Evolutionary conservation across 495 filamentous ascomycete genomes (phyloP).

Genomic region (Cetradonia linearis): DNA sequence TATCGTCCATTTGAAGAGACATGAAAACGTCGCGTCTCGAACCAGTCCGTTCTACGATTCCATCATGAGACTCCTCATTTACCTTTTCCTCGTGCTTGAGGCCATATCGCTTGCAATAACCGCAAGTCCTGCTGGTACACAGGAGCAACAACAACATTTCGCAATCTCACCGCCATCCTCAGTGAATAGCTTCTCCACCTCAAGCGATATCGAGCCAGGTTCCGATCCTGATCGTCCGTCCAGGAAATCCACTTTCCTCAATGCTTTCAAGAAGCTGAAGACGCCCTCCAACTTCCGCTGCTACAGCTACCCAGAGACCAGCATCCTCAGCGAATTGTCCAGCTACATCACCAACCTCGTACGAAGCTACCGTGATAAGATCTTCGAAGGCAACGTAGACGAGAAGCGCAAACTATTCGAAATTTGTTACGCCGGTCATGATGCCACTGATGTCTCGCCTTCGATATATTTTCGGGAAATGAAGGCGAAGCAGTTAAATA

Average conservation of each 20-base stretch:
- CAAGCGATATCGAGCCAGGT: conserved; percentile 10
- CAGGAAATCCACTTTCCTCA: conserved; percentile 9
- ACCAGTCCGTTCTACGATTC: no score
- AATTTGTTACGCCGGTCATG: conserved; percentile 14
- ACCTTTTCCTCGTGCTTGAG: conserved; percentile 9
- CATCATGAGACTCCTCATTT: conserved; percentile 11
- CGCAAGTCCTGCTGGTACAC: neutral
- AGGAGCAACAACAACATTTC: conserved; percentile 13
- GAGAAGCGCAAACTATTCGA: conserved; percentile 7
- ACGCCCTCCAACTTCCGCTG: conserved; percentile 9
- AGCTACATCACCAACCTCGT: conserved; percentile 9
- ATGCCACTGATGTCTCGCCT: neutral
- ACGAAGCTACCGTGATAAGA: conserved; percentile 8
- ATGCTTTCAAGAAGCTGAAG: neutral
- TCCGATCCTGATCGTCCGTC: neutral
- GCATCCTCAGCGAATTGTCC: conserved; percentile 5
- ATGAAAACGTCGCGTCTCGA: neutral
- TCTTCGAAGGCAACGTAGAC: neutral
- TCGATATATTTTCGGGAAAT: conserved; percentile 11
- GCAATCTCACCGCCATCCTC: conserved; percentile 5
- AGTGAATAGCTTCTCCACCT: conserved; percentile 7
- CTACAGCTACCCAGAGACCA: conserved; percentile 1
- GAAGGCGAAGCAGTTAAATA: conserved; percentile 13
- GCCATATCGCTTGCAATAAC: neutral
- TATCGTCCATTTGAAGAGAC: neutral